Percentiles rank a stretch among this genome's conserved stretches.
phyloP scores from a whole-genome alignment of 371 early-diverging fungal species.

The Saksenaea oblongispora region DNA sequence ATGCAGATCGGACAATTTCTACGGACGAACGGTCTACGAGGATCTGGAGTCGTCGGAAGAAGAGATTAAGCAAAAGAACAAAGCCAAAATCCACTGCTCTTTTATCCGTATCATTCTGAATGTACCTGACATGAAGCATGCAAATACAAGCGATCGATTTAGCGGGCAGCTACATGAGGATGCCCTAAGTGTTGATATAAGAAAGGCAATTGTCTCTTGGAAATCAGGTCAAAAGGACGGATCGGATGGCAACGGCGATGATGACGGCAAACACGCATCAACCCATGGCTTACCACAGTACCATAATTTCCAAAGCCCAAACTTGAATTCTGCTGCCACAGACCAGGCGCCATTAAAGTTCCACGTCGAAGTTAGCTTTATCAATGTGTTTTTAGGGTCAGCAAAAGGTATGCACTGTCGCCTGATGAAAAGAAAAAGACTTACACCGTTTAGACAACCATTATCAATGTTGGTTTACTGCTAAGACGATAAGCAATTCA shows the following conservation, averaged over 20 bases:
- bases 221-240: constrained; percentile 7
- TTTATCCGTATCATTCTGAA: constrained; percentile 44
- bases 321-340: not conserved
- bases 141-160: constrained; percentile 33
- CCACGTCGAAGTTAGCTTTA: constrained; percentile 36
- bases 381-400: constrained; percentile 47
- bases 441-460: constrained; percentile 20
- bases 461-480: constrained; percentile 46
- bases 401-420: constrained; percentile 20
- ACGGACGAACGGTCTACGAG: constrained; percentile 24
- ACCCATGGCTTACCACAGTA: not conserved
- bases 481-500: constrained; percentile 20
- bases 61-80: constrained; percentile 15
- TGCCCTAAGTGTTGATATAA: constrained; percentile 42
- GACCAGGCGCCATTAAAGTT: constrained; percentile 25
- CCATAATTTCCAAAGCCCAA: not conserved
- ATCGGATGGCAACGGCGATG: constrained; percentile 1
- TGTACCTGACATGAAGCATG: constrained; percentile 50
- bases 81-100: constrained; percentile 27
- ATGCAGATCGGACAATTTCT: constrained; percentile 10
- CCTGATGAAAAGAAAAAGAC: not conserved
- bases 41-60: constrained; percentile 20
- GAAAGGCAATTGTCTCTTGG: constrained; percentile 23
- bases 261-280: not conserved
- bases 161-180: constrained; percentile 35